Percentiles rank a stretch among this genome's conserved stretches.
Conservation (phyloP, 2,329 filamentous ascomycete species). For the Podosphaera aphanis region DNA sequence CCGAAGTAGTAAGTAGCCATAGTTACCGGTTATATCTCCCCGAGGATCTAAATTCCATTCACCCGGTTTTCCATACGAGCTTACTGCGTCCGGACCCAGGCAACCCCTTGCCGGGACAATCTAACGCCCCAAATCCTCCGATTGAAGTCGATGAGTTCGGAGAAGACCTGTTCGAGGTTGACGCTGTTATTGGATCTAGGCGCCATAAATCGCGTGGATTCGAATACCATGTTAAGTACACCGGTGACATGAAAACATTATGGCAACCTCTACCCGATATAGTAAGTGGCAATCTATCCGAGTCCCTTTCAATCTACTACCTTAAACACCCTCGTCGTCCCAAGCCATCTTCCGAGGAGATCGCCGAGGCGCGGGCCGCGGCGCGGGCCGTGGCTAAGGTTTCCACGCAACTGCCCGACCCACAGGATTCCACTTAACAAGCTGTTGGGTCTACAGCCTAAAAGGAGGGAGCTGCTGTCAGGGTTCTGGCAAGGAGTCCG, state of each 20-base stretch:
- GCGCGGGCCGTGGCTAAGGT: no score
- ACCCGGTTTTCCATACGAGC: not conserved
- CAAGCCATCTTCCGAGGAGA: not conserved
- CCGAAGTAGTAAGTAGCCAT: not conserved
- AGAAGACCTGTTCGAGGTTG: not conserved
- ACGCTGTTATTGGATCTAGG: not conserved
- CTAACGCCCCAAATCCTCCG: not conserved
- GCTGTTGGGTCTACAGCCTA: not conserved
- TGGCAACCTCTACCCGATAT: not conserved
- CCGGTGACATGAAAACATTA: not conserved
- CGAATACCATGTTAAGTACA: not conserved
- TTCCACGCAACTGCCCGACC: not conserved
- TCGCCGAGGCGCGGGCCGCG: not conserved
- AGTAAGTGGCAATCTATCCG: not conserved
- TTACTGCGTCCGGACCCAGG: not conserved
- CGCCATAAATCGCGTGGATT: not conserved
- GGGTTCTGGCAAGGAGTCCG: no score
- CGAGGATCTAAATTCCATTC: not conserved
- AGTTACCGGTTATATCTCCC: not conserved
- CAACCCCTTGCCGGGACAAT: not conserved
- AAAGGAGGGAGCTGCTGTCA: not conserved
- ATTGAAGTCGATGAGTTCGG: not conserved
- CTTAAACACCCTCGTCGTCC: not conserved
- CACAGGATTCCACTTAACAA: not conserved
- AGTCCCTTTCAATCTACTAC: not conserved